Evolutionary conservation across 108 stramenopile species (phyloP).

Genomic region (Epipyxis sp.): DNA sequence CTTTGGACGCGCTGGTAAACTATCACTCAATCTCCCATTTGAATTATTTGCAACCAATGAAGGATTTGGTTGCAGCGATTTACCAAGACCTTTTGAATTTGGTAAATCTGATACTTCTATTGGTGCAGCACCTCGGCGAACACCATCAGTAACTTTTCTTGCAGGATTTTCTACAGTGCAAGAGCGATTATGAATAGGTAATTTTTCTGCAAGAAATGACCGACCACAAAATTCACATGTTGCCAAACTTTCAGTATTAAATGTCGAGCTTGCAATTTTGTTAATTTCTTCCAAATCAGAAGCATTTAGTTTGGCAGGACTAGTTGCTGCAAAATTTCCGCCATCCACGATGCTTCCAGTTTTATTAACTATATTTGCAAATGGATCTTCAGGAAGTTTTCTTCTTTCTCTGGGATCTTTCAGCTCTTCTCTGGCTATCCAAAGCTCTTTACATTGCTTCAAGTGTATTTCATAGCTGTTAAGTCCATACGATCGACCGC

Average conservation of each 20-base stretch:
- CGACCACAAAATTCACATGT: slow-evolving; percentile 23
- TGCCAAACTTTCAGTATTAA: background rate
- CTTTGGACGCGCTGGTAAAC: too few relatives aligned
- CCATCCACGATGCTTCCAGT: background rate
- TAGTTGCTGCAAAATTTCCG: background rate
- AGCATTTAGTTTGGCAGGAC: background rate
- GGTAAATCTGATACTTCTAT: slow-evolving; percentile 6
- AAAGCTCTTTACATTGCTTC: slow-evolving; percentile 32
- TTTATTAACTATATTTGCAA: background rate
- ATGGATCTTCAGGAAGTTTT: slow-evolving; percentile 8
- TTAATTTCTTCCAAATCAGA: slow-evolving; percentile 13
- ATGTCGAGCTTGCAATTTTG: slow-evolving; percentile 1
- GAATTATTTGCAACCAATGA: too few relatives aligned
- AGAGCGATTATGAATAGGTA: slow-evolving; percentile 20
- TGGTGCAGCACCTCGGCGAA: background rate
- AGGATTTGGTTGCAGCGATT: too few relatives aligned
- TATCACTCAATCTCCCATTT: too few relatives aligned
- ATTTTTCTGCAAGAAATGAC: slow-evolving; percentile 21
- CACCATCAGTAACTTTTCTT: background rate
- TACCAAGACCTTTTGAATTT: too few relatives aligned
- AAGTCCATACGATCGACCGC: slow-evolving; percentile 19
- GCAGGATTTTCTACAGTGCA: slow-evolving; percentile 33
- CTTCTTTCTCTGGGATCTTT: slow-evolving; percentile 19
- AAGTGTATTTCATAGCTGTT: slow-evolving; percentile 32
- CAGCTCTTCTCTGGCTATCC: slow-evolving; percentile 5